These are phyloP conservation scores for Herpotrichia juniperi DNA, from an alignment of 2,329 filamentous ascomycete genomes.

Conservation along the genomic window DNA sequence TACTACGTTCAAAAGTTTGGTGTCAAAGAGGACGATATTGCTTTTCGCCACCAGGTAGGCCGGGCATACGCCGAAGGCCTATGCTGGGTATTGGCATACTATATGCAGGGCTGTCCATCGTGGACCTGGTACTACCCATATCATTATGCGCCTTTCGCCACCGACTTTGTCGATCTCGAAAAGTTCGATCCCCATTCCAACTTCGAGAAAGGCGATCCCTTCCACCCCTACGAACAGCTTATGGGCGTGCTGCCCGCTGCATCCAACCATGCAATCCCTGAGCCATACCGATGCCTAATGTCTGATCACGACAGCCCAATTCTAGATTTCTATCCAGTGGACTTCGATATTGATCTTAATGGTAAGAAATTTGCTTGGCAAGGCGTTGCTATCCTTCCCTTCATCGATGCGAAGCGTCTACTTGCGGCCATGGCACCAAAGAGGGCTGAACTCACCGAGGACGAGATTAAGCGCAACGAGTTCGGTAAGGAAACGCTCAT, in stretches of 20 bases:
- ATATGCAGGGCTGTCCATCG: conserved; percentile 96
- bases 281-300: conserved; percentile 91
- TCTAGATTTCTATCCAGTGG: conserved; percentile 95
- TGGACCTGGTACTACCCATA: conserved; percentile 99
- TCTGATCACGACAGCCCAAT: conserved; percentile 85
- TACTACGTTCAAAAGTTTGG: conserved; percentile 98
- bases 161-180: conserved; percentile 85
- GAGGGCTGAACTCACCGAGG: conserved; percentile 77
- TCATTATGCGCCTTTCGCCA: conserved; percentile 96
- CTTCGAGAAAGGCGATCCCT: conserved; percentile 85
- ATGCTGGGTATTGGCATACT: conserved; percentile 94
- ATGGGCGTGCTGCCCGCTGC: conserved; percentile 97
- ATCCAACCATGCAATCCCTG: conserved; percentile 88
- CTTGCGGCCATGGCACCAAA: conserved; percentile 81
- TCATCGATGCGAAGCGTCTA: conserved; percentile 91
- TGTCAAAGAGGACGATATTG: conserved; percentile 78
- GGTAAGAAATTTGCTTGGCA: conserved; percentile 99
- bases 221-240: conserved; percentile 92
- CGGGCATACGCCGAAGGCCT: conserved; percentile 93
- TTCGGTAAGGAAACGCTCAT: conserved; percentile 82
- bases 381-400: conserved; percentile 89
- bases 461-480: conserved; percentile 79
- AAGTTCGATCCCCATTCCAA: conserved; percentile 71
- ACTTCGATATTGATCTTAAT: conserved; percentile 92
- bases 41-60: conserved; percentile 88